These are phyloP conservation scores for Penicillium paradoxum DNA, from an alignment of 495 filamentous ascomycete genomes.

Conservation along the genomic window DNA sequence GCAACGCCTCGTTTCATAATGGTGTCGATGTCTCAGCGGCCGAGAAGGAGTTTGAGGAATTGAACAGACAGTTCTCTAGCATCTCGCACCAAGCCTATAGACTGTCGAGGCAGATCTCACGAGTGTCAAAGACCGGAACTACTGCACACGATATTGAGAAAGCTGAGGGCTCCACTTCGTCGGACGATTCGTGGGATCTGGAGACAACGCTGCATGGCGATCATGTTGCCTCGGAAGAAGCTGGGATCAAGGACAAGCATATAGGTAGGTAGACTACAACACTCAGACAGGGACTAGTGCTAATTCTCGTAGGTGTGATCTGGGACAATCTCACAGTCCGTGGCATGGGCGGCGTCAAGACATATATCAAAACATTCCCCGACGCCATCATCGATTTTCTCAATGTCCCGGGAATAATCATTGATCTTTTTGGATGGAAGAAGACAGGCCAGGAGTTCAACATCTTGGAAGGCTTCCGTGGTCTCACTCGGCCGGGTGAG, in stretches of 20 bases:
- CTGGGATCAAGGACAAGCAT: slow-evolving; percentile 74
- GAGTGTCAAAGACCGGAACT: slow-evolving; percentile 35
- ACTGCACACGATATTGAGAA: slow-evolving; percentile 46
- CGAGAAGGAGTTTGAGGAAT: slow-evolving; percentile 70
- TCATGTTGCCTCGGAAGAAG: slow-evolving; percentile 61
- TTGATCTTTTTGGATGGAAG: slow-evolving; percentile 53
- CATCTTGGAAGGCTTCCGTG: slow-evolving; percentile 51
- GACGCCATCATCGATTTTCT: slow-evolving; percentile 75
- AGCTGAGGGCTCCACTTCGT: slow-evolving; percentile 38
- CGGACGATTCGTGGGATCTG: slow-evolving; percentile 63
- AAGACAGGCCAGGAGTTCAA: slow-evolving; percentile 62
- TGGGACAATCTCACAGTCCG: slow-evolving; percentile 76
- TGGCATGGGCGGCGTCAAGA: slow-evolving; percentile 70
- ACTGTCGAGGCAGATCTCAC: slow-evolving; percentile 36
- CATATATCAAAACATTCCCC: slow-evolving; percentile 77
- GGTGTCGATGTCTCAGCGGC: slow-evolving; percentile 69
- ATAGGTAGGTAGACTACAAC: slow-evolving; percentile 42
- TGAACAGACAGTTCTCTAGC: slow-evolving; percentile 66
- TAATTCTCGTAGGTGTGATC: slow-evolving; percentile 51
- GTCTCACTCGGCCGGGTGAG: slow-evolving; percentile 69
- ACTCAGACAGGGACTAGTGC: not conserved
- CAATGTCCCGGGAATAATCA: slow-evolving; percentile 58
- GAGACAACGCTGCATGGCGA: slow-evolving; percentile 65
- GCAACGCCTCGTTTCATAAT: slow-evolving; percentile 35
- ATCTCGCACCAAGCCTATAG: slow-evolving; percentile 53